These are phyloP conservation scores for Penstemon eatonii DNA, from an alignment of 257 asterid species.

Conservation along the genomic window DNA sequence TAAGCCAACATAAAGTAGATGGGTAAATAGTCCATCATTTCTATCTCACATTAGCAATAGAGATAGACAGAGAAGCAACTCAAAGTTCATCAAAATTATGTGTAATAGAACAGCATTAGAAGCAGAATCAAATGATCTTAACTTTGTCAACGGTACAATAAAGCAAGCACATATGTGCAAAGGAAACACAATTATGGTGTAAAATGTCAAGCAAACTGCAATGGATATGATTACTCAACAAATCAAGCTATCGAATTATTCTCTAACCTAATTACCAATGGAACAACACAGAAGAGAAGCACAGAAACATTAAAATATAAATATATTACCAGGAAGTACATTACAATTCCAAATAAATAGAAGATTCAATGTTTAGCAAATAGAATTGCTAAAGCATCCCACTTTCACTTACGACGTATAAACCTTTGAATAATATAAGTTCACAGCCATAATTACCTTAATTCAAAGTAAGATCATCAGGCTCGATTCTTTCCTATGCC, in stretches of 20 bases:
- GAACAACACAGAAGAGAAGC: too few relatives aligned
- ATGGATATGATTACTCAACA: background rate
- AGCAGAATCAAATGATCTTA: conserved; percentile 3
- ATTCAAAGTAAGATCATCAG: too few relatives aligned
- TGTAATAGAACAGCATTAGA: background rate
- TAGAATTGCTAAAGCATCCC: too few relatives aligned
- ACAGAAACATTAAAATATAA: too few relatives aligned
- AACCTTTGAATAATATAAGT: background rate
- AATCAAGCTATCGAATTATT: background rate
- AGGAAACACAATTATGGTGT: too few relatives aligned
- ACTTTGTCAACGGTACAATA: background rate
- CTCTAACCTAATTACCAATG: background rate
- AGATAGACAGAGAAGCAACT: background rate
- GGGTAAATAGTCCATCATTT: background rate
- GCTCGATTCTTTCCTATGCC: too few relatives aligned
- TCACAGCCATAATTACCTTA: background rate
- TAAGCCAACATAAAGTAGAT: conserved; percentile 13
- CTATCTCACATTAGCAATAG: conserved; percentile 12
- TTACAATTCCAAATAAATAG: too few relatives aligned
- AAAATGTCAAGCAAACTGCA: too few relatives aligned
- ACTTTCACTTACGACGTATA: background rate
- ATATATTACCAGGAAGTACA: too few relatives aligned
- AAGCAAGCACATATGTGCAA: background rate
- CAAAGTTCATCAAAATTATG: background rate
- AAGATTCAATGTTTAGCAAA: too few relatives aligned